Evolutionary conservation across 441 rosid genomes (phyloP), one percentile per base, ranked within the genome.

Genomic region (Populus trichocarpa): DNA sequence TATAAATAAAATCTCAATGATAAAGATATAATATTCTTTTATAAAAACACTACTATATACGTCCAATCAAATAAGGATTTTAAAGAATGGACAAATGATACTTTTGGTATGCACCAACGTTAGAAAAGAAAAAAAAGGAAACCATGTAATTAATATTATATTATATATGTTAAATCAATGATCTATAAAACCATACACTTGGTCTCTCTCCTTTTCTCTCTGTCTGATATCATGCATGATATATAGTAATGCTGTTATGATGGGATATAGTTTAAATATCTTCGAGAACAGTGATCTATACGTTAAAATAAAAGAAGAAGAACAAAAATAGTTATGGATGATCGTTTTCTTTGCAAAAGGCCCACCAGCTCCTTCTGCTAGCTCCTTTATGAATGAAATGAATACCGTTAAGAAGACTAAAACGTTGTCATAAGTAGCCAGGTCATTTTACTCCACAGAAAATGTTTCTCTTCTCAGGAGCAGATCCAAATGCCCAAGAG

Each of bases 381-480:
- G 5, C 18, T 53, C 28, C 14, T 18, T 67, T 40, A 2, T 33
- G 57, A 8, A 50, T 30, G 32, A 16, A 32, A 50, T 71, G 20
- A 33, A 74, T 67, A 35, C 69, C 73, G 69, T 66, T 33, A 46
- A 77, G 71, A 9, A 33, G 36, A 33, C 36, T 6, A 33, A 3
- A 11, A 11, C 50, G 50, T 0, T 11, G 50, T 12, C 50, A 77
- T 67, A 32, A 22, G 73, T 72, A 59, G 70, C 73, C 22, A 57
- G 18, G 59, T 2, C 65, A 42, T 63, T 72, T 72, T 77, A 59
- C 74, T 65, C 70, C 59, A 13, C 32, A 12, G 26, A 38, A 71
- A 70, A 20, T 59, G 67, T 40, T 74, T 72, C 72, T 78, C 66
- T 67, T 73, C 32, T 28, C 25, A 71, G 75, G 22, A 77, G 74